A percentile compares a stretch with the other conserved stretches of the same genome.
phyloP scores from a whole-genome alignment of 495 filamentous ascomycete species.

The Daldinia decipiens region DNA sequence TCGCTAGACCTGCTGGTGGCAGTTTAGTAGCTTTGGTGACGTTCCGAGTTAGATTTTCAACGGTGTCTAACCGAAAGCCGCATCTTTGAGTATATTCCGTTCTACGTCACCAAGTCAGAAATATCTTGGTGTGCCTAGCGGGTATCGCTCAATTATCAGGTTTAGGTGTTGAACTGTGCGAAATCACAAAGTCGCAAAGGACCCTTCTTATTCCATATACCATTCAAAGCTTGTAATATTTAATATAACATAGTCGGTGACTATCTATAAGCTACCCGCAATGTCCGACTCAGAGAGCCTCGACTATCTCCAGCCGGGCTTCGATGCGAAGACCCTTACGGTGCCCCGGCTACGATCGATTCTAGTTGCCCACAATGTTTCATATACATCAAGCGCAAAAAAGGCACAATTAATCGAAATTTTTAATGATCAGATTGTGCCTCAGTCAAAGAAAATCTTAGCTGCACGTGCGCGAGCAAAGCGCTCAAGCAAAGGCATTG shows the following conservation, averaged over 20 bases:
- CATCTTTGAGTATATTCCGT: slow-evolving; percentile 9
- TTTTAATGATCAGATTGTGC: slow-evolving; percentile 80
- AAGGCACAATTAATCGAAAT: slow-evolving; percentile 87
- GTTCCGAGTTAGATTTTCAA: slow-evolving; percentile 5
- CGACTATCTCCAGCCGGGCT: slow-evolving; percentile 84
- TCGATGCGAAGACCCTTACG: slow-evolving; percentile 84
- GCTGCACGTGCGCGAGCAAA: slow-evolving; percentile 77
- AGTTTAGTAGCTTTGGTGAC: slow-evolving; percentile 1
- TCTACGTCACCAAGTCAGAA: slow-evolving; percentile 23
- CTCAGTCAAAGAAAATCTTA: slow-evolving; percentile 78
- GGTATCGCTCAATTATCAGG: slow-evolving; percentile 11
- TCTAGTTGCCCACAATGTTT: slow-evolving; percentile 83
- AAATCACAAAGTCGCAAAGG: background rate
- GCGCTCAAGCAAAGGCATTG: slow-evolving; percentile 85
- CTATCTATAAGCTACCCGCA: slow-evolving; percentile 33
- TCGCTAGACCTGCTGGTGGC: slow-evolving; percentile 11
- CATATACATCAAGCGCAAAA: slow-evolving; percentile 83
- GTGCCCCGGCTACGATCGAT: slow-evolving; percentile 88
- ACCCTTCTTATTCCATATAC: background rate
- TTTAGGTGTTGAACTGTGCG: slow-evolving; percentile 9
- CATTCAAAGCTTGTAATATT: background rate
- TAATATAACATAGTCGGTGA: background rate
- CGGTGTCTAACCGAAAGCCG: slow-evolving; percentile 1
- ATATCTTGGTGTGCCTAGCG: slow-evolving; percentile 12
- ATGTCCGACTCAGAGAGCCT: slow-evolving; percentile 74